Evolutionary conservation across 345 rosid genomes (phyloP).

Genomic region (Sonneratia alba): DNA sequence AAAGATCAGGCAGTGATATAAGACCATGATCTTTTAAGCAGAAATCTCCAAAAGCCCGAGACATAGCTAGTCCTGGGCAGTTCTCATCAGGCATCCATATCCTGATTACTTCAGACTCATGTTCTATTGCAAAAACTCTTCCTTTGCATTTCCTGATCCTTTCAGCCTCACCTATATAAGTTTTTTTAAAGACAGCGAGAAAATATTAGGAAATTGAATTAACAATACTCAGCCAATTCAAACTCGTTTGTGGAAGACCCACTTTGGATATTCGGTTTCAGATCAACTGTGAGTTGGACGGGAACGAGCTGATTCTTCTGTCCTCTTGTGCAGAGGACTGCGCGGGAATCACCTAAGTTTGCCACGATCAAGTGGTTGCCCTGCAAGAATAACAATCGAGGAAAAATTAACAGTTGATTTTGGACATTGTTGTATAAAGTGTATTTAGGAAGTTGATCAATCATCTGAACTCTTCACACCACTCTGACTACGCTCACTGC

Average conservation of each 20-base stretch:
- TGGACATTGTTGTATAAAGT: no score
- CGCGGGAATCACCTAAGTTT: slow-evolving; percentile 92
- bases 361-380: slow-evolving; percentile 67
- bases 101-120: slow-evolving; percentile 74
- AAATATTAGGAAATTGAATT: background rate
- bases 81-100: slow-evolving; percentile 94
- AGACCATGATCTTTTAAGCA: slow-evolving; percentile 91
- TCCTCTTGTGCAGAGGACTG: slow-evolving; percentile 66
- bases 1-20: slow-evolving; percentile 56
- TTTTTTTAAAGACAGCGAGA: background rate
- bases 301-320: slow-evolving; percentile 45
- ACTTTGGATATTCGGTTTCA: slow-evolving; percentile 73
- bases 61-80: slow-evolving; percentile 94
- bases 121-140: slow-evolving; percentile 68
- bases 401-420: background rate
- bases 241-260: background rate
- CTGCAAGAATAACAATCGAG: slow-evolving; percentile 23
- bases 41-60: slow-evolving; percentile 95
- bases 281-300: slow-evolving; percentile 71
- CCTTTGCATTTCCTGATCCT: slow-evolving; percentile 58
- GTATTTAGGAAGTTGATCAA: background rate
- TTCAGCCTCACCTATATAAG: slow-evolving; percentile 61
- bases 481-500: slow-evolving; percentile 62
- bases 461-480: slow-evolving; percentile 23
- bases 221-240: no score